A percentile compares a stretch with the other conserved stretches of the same genome.
Conservation (phyloP, 805 yeast species). For the Teunomyces tritomae region DNA sequence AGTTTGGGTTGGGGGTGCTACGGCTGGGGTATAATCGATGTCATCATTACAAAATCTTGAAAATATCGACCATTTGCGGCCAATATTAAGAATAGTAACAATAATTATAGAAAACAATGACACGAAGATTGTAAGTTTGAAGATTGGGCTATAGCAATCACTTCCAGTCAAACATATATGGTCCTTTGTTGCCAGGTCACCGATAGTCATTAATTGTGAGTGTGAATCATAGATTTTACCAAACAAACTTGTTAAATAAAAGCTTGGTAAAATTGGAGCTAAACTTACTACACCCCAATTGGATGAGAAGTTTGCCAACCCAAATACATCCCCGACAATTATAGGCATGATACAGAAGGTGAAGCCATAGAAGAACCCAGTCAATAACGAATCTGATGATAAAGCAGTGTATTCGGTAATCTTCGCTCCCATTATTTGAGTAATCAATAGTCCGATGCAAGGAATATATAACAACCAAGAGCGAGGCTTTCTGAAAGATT, state of each 20-base stretch:
- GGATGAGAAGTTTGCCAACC: conserved; percentile 61
- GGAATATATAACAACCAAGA: conserved; percentile 57
- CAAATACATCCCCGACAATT: conserved; percentile 72
- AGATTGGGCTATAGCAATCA: conserved; percentile 46
- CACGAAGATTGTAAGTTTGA: conserved; percentile 34
- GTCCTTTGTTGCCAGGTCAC: conserved; percentile 7
- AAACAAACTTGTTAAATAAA: conserved; percentile 57
- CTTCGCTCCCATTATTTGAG: conserved; percentile 49
- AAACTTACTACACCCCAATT: conserved; percentile 73
- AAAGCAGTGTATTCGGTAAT: conserved; percentile 35
- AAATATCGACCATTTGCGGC: conserved; percentile 1
- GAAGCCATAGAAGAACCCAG: conserved; percentile 73
- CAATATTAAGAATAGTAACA: conserved; percentile 6
- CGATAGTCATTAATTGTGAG: conserved; percentile 14
- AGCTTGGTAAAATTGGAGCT: conserved; percentile 64
- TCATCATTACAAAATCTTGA: background rate
- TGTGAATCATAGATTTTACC: conserved; percentile 61
- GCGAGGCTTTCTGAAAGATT: conserved; percentile 45
- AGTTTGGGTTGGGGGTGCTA: background rate
- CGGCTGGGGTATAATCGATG: background rate
- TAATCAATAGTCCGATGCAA: conserved; percentile 40
- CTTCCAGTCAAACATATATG: conserved; percentile 31
- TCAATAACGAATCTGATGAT: conserved; percentile 51
- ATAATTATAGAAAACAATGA: conserved; percentile 27
- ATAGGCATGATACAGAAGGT: conserved; percentile 72